Percentiles rank a stretch among this genome's conserved stretches.
Evolutionary conservation across 352 stramenopile species (phyloP).

Genomic region (Phytophthora chlamydospora): DNA sequence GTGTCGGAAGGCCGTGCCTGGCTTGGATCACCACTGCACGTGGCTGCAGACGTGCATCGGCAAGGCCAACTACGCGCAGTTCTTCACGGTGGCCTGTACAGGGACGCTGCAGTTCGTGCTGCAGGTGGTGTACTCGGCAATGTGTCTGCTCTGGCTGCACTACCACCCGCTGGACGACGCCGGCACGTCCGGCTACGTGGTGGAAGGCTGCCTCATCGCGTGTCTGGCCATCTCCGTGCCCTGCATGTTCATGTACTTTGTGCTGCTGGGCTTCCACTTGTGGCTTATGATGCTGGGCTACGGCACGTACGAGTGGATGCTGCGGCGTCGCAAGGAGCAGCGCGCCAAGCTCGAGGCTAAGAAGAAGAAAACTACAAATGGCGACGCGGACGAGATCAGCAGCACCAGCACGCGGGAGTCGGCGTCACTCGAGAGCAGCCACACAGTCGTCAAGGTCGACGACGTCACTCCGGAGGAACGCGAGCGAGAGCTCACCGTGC

Average conservation of each 20-base stretch:
- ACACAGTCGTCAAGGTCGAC: slow-evolving; percentile 19
- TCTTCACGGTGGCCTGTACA: slow-evolving; percentile 82
- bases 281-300: slow-evolving; percentile 82
- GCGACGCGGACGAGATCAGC: slow-evolving; percentile 23
- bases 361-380: slow-evolving; percentile 29
- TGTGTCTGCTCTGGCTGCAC: slow-evolving; percentile 66
- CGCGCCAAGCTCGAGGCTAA: slow-evolving; percentile 65
- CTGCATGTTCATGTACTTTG: slow-evolving; percentile 88
- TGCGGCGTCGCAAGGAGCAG: slow-evolving; percentile 73
- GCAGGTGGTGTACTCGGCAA: slow-evolving; percentile 56
- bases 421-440: slow-evolving; percentile 34
- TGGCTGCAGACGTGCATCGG: slow-evolving; percentile 89
- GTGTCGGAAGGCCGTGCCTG: slow-evolving; percentile 79
- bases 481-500: slow-evolving; percentile 35
- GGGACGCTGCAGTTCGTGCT: slow-evolving; percentile 72
- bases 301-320: slow-evolving; percentile 90
- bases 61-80: slow-evolving; percentile 85
- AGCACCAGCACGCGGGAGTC: slow-evolving; percentile 28
- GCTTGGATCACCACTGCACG: slow-evolving; percentile 88
- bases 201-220: slow-evolving; percentile 54
- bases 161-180: slow-evolving; percentile 31
- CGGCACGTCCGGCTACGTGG: slow-evolving; percentile 32
- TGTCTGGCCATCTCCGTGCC: slow-evolving; percentile 74
- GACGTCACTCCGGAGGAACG: slow-evolving; percentile 26
- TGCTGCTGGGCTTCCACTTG: slow-evolving; percentile 83